Evolutionary conservation across 306 rosid species (phyloP), one percentile per base, ranked within the genome.

Genomic region (Acacia melanoxylon): DNA sequence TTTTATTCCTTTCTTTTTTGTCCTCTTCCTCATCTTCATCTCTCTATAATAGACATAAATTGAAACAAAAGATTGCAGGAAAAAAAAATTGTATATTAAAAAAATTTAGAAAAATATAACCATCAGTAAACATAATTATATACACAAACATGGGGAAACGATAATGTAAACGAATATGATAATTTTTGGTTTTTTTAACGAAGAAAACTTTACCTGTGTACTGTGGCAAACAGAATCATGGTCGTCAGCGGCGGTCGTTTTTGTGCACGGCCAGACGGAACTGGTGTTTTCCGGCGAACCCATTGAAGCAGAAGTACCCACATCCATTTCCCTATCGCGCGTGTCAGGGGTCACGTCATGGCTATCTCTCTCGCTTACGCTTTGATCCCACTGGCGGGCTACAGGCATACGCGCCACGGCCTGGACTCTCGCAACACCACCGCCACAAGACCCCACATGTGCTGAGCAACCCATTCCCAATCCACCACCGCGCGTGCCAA

Each of bases 221-320:
- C 99, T 90, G 68, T 93, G 97, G 58, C 93, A 93, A 77, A 87
- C 91, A 20, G 99, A 95, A 74, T 93, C 97, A 48, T 87, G 95
- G 37, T 95, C 98, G 14, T 94, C 98, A 11, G 81, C 66, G 37
- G 87, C 73, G 86, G 84, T 84, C 72, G 78, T 86, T 74, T 87
- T 91, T 2, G 86, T 82, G 75, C 76, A 86, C 31, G 74, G 88
- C 73, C 81, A 74, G 19, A 85, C 89, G 37, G 92, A 86, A 81
- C 86, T 93, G 2, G 91, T 89, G 71, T 90, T 86, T 22, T 88
- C 97, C 82, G 85, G 80, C 25, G 98, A 93, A 4, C 87, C 91
- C n/a, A 81, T 76, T 10, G 95, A 90, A 14, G 94, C 82, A 10
- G 97, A 86, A 71, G 88, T 59, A 19, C 81, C 92, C 27, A 62